A percentile compares a stretch with the other conserved stretches of the same genome.
phyloP scores from a whole-genome alignment of 495 filamentous ascomycete species.

The Pyrenula massariospora region DNA sequence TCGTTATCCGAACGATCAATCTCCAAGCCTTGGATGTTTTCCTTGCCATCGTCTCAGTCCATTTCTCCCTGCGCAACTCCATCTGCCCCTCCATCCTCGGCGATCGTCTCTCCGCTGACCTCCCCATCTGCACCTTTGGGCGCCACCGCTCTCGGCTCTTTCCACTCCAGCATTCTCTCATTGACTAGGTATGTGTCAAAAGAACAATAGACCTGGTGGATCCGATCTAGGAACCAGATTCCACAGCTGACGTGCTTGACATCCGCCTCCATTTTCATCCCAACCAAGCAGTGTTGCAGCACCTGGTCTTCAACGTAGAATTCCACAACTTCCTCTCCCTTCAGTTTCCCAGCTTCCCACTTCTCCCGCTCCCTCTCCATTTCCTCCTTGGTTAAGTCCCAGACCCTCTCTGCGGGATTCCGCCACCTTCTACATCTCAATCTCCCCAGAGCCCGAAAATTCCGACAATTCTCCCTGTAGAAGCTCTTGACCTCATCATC shows the following conservation, averaged over 20 bases:
- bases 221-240: constrained; percentile 45
- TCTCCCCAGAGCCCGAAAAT: constrained; percentile 30
- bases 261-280: constrained; percentile 62
- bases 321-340: constrained; percentile 30
- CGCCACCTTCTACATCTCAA: constrained; percentile 29
- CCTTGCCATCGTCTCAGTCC: neutral
- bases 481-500: constrained; percentile 23
- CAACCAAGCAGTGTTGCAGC: constrained; percentile 49
- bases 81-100: too few relatives aligned
- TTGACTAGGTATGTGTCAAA: constrained; percentile 58
- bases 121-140: neutral
- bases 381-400: constrained; percentile 33
- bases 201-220: constrained; percentile 39
- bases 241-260: constrained; percentile 54
- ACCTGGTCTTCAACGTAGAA: constrained; percentile 59
- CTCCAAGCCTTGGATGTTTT: neutral
- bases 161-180: constrained; percentile 58
- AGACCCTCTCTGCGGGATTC: constrained; percentile 22
- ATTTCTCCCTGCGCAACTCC: neutral
- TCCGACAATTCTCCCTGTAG: constrained; percentile 26
- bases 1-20: neutral
- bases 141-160: constrained; percentile 30
- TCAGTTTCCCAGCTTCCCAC: constrained; percentile 8
- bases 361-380: neutral
- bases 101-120: neutral